These are phyloP conservation scores for Apium graveolens DNA, from an alignment of 129 eudicot genomes.

Conservation along the genomic window DNA sequence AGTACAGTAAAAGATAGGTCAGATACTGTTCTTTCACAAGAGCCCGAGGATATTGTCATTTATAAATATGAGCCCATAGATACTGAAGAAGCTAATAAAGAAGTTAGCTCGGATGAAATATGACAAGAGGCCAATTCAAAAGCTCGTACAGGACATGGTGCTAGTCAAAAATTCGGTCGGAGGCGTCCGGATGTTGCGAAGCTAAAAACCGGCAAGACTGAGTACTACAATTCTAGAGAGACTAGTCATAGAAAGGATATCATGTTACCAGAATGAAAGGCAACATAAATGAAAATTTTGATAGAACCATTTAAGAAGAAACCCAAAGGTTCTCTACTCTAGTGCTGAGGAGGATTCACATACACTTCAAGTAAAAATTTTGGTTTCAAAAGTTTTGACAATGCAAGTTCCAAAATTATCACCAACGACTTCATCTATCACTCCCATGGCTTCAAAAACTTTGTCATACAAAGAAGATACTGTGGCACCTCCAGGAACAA, in stretches of 20 bases:
- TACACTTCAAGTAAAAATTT: conserved; percentile 27
- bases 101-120: conserved; percentile 70
- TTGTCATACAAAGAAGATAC: conserved; percentile 95
- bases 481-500: conserved; percentile 93
- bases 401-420: conserved; percentile 25
- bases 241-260: conserved; percentile 27
- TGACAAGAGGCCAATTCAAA: conserved; percentile 95
- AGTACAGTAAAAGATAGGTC: conserved; percentile 28
- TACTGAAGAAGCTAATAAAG: conserved; percentile 41
- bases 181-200: conserved; percentile 53
- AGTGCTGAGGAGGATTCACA: conserved; percentile 23
- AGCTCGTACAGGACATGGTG: conserved; percentile 49
- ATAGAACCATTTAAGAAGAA: conserved; percentile 33
- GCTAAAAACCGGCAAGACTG: conserved; percentile 41
- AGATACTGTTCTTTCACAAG: conserved; percentile 25
- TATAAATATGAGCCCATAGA: conserved; percentile 18
- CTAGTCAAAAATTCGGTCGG: conserved; percentile 45
- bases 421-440: conserved; percentile 36
- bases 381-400: conserved; percentile 35
- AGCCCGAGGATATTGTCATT: conserved; percentile 18
- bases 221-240: conserved; percentile 30
- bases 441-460: conserved; percentile 70
- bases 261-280: conserved; percentile 37
- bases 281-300: conserved; percentile 32
- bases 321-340: conserved; percentile 31